Percentiles rank a stretch among this genome's conserved stretches.
Evolutionary conservation across 108 stramenopile species (phyloP).

Genomic region (Fragilaria radians): DNA sequence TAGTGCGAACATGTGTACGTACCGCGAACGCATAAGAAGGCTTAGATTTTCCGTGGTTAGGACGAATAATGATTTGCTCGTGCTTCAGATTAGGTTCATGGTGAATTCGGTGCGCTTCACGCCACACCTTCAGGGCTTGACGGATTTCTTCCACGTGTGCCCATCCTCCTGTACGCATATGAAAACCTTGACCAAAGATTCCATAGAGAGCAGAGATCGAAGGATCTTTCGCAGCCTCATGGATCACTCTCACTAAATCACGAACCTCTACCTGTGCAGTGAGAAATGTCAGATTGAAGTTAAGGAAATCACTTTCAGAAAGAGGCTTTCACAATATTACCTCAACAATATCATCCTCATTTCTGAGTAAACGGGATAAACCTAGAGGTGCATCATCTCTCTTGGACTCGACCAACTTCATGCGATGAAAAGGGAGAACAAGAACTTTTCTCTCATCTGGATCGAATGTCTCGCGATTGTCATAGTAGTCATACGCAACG

Average conservation of each 20-base stretch:
- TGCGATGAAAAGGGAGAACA: slow-evolving; percentile 51
- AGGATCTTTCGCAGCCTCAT: slow-evolving; percentile 59
- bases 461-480: too few species aligned
- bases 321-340: slow-evolving; percentile 4
- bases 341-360: not conserved
- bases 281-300: too few species aligned
- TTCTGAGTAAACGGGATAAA: not conserved
- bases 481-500: too few species aligned
- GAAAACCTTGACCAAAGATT: slow-evolving; percentile 50
- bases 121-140: slow-evolving; percentile 61
- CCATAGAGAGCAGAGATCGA: slow-evolving; percentile 59
- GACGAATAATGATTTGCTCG: not conserved
- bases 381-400: not conserved
- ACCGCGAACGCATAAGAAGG: slow-evolving; percentile 40
- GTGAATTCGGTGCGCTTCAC: slow-evolving; percentile 63
- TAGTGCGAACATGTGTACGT: too few species aligned
- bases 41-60: slow-evolving; percentile 12
- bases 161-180: slow-evolving; percentile 39
- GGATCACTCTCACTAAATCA: slow-evolving; percentile 55
- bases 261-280: slow-evolving; percentile 25
- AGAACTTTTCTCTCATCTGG: slow-evolving; percentile 43
- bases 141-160: slow-evolving; percentile 72
- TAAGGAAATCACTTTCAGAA: not conserved
- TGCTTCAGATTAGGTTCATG: slow-evolving; percentile 35
- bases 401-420: slow-evolving; percentile 65